Evolutionary conservation across 345 rosid genomes (phyloP).

Genomic region (Salix suchowensis): DNA sequence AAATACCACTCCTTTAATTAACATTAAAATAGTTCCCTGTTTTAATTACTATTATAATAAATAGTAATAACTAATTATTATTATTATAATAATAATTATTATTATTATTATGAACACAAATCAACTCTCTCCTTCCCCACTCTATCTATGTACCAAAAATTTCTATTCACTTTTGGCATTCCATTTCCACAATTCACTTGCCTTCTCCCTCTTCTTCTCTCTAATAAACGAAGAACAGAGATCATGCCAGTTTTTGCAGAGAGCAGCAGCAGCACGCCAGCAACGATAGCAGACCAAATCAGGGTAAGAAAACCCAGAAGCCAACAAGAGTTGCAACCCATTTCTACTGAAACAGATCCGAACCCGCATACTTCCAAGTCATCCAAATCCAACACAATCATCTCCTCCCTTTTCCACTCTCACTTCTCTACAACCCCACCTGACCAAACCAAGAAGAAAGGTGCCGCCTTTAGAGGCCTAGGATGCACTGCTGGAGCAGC

Average conservation of each 20-base stretch:
- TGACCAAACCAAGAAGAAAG: slow-evolving; percentile 40
- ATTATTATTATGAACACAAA: not conserved
- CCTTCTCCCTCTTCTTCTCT: not conserved
- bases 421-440: slow-evolving; percentile 19
- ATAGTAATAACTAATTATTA: not conserved
- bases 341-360: slow-evolving; percentile 35
- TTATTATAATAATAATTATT: not conserved
- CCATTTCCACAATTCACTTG: not conserved
- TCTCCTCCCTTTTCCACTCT: slow-evolving; percentile 48
- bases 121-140: slow-evolving; percentile 3
- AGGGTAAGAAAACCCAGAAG: slow-evolving; percentile 48
- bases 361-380: slow-evolving; percentile 31
- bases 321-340: slow-evolving; percentile 19
- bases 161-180: not conserved
- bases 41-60: not conserved
- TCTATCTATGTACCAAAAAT: not conserved
- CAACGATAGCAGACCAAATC: slow-evolving; percentile 45
- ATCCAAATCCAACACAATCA: slow-evolving; percentile 32
- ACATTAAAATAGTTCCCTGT: not conserved
- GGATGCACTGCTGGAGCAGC: slow-evolving; percentile 78
- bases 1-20: not conserved
- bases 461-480: slow-evolving; percentile 50
- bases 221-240: not conserved
- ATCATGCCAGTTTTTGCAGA: slow-evolving; percentile 53
- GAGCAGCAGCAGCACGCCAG: slow-evolving; percentile 20